phyloP scores from a whole-genome alignment of 805 yeast genomes.

The Grigorovia transvaalensis region DNA sequence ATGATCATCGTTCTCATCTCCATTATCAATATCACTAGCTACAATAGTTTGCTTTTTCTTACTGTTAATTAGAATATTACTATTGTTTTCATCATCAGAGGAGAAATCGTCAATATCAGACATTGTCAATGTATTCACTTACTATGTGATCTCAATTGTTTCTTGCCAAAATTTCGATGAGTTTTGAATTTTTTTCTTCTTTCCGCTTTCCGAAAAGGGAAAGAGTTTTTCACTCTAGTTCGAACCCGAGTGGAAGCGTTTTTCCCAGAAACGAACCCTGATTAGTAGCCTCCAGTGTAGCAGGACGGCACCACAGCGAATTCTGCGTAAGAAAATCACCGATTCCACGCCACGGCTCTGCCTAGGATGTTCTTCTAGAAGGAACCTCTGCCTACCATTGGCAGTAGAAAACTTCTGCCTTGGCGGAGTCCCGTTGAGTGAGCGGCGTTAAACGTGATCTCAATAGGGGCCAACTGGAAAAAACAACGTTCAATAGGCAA shows the following conservation, averaged over 20 bases:
- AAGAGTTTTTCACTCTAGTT: too few relatives aligned
- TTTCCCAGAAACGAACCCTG: too few relatives aligned
- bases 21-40: slow-evolving; percentile 9
- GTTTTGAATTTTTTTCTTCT: neutral
- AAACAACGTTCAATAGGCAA: too few relatives aligned
- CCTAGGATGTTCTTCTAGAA: too few relatives aligned
- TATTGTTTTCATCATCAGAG: slow-evolving; percentile 22
- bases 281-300: too few relatives aligned
- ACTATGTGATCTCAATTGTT: neutral
- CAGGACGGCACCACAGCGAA: too few relatives aligned
- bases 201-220: too few relatives aligned
- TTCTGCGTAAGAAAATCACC: too few relatives aligned
- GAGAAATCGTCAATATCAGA: slow-evolving; percentile 23
- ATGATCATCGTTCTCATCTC: neutral
- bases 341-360: too few relatives aligned
- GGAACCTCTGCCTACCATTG: too few relatives aligned
- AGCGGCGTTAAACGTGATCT: neutral
- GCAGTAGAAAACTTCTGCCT: too few relatives aligned
- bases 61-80: slow-evolving; percentile 14
- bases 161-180: neutral
- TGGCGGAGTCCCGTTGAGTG: neutral
- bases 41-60: slow-evolving; percentile 15
- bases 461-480: neutral
- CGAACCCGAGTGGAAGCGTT: too few relatives aligned
- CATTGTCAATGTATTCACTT: neutral